Evolutionary conservation across 768 basidiomycete species (phyloP).

Genomic region (Suillus fuscotomentosus): DNA sequence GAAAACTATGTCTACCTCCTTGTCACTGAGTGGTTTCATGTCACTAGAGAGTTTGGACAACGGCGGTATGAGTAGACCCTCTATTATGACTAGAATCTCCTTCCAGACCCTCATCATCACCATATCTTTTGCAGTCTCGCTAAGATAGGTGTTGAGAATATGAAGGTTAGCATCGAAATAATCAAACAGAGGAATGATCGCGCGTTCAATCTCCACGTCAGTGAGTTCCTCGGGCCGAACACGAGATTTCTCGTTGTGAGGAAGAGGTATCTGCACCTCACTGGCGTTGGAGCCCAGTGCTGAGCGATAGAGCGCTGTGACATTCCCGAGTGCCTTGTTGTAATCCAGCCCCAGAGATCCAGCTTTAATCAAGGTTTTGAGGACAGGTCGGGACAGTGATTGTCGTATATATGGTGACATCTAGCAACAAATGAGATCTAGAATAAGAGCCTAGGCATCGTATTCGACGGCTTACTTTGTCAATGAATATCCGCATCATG

Average conservation of each 20-base stretch:
- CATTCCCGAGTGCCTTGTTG: slow-evolving; percentile 84
- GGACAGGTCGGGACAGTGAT: slow-evolving; percentile 70
- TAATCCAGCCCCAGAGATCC: slow-evolving; percentile 64
- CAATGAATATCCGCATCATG: slow-evolving; percentile 94
- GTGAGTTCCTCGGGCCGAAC: slow-evolving; percentile 77
- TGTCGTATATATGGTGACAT: slow-evolving; percentile 94
- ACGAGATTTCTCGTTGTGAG: slow-evolving; percentile 73
- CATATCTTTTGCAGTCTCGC: slow-evolving; percentile 81
- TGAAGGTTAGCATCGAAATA: slow-evolving; percentile 94
- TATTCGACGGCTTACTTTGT: slow-evolving; percentile 63
- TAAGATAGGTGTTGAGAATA: slow-evolving; percentile 85
- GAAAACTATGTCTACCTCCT: slow-evolving; percentile 98
- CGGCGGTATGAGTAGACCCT: slow-evolving; percentile 87
- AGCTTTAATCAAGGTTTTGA: slow-evolving; percentile 76
- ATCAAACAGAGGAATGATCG: slow-evolving; percentile 89
- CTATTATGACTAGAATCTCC: slow-evolving; percentile 84
- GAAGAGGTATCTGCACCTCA: slow-evolving; percentile 79
- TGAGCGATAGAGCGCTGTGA: slow-evolving; percentile 80
- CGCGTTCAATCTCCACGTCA: slow-evolving; percentile 92
- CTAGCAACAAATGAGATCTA: slow-evolving; percentile 37
- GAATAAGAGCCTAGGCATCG: not conserved
- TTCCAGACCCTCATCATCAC: slow-evolving; percentile 97
- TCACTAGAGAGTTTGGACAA: slow-evolving; percentile 82
- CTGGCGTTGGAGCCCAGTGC: slow-evolving; percentile 62
- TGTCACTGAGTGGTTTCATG: slow-evolving; percentile 90